These are phyloP conservation scores for Chrysoporthe deuterocubensis DNA, from an alignment of 2,329 filamentous ascomycete species.

Conservation along the genomic window DNA sequence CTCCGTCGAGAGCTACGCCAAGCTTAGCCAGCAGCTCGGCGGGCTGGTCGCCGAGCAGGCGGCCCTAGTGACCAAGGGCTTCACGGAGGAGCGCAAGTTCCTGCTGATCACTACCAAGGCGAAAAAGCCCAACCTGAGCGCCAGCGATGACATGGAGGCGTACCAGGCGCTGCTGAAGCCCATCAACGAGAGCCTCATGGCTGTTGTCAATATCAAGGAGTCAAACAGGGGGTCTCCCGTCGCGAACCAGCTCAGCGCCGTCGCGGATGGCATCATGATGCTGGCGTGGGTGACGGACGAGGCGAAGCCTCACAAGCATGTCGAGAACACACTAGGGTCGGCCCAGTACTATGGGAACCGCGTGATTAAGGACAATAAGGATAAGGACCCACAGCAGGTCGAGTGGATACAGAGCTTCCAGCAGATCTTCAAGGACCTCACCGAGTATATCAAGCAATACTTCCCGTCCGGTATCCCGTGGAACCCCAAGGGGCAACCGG, in stretches of 20 bases:
- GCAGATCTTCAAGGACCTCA: slow-evolving; percentile 81
- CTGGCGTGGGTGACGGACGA: slow-evolving; percentile 91
- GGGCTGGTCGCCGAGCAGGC: slow-evolving; percentile 79
- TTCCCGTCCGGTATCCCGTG: slow-evolving; percentile 80
- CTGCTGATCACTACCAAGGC: slow-evolving; percentile 87
- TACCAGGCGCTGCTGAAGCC: slow-evolving; percentile 84
- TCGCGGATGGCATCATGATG: slow-evolving; percentile 87
- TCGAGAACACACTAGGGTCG: slow-evolving; percentile 79
- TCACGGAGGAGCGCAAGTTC: slow-evolving; percentile 85
- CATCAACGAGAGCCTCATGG: slow-evolving; percentile 80
- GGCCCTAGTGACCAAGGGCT: slow-evolving; percentile 63
- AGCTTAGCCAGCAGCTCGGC: slow-evolving; percentile 77
- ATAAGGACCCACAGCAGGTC: slow-evolving; percentile 75
- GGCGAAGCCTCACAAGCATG: slow-evolving; percentile 80
- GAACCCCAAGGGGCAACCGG: slow-evolving; percentile 79
- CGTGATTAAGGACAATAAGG: slow-evolving; percentile 89
- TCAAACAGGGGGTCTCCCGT: slow-evolving; percentile 74
- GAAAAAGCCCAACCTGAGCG: slow-evolving; percentile 78
- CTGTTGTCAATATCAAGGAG: slow-evolving; percentile 81
- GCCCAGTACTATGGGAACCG: slow-evolving; percentile 95
- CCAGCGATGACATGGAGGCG: slow-evolving; percentile 60
- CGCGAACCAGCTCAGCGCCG: slow-evolving; percentile 82
- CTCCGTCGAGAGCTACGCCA: slow-evolving; percentile 77
- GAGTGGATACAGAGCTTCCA: slow-evolving; percentile 95
- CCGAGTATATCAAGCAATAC: slow-evolving; percentile 82